phyloP scores from a whole-genome alignment of 176 grass and related monocot species.

The Cenchrus fungigraminus region DNA sequence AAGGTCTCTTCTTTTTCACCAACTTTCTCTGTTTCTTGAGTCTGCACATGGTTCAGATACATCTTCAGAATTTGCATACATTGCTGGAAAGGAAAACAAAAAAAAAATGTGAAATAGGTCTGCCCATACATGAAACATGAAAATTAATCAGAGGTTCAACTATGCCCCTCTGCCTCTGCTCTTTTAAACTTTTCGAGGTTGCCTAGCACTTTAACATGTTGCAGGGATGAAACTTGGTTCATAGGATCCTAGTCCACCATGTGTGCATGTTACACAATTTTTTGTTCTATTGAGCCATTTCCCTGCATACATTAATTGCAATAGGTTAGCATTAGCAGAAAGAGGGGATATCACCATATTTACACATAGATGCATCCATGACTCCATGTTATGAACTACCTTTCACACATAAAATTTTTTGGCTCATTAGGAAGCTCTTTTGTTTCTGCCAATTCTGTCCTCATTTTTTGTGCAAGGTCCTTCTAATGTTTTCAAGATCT shows the following conservation, averaged over 20 bases:
- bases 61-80: not conserved
- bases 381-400: not conserved
- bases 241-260: not conserved
- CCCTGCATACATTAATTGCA: not conserved
- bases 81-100: not conserved
- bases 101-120: not conserved
- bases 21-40: conserved; percentile 1
- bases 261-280: not conserved
- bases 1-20: conserved; percentile 54
- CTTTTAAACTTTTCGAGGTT: conserved; percentile 5
- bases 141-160: not conserved
- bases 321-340: not conserved
- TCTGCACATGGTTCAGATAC: conserved; percentile 5
- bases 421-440: not conserved
- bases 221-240: not conserved
- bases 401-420: conserved; percentile 1
- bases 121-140: not conserved
- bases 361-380: not conserved
- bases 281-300: conserved; percentile 13
- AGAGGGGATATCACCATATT: conserved; percentile 10
- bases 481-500: not conserved
- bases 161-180: not conserved
- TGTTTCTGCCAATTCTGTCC: not conserved
- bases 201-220: conserved; percentile 15
- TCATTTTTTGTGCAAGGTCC: not conserved